Conservation (phyloP, 768 basidiomycete species). For the Daedaleopsis nitida region DNA sequence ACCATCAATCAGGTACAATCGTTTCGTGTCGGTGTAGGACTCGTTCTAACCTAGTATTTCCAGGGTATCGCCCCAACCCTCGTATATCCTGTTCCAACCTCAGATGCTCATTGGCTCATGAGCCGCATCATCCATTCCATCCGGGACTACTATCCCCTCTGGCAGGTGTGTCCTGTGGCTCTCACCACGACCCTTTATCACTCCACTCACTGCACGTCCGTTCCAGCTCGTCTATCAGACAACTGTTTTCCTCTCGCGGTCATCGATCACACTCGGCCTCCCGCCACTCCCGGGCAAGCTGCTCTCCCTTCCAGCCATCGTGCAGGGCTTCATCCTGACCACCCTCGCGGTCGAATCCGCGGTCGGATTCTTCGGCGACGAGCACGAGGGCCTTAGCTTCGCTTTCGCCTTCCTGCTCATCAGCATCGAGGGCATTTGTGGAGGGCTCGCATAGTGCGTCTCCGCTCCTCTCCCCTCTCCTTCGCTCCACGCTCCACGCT, state of each 20-base stretch:
- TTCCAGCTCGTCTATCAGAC: slow-evolving; percentile 81
- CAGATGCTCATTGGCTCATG: slow-evolving; percentile 59
- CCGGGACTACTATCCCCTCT: slow-evolving; percentile 93
- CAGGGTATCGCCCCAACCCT: slow-evolving; percentile 90
- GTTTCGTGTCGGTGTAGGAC: too few species aligned
- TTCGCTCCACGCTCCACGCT: slow-evolving; percentile 15
- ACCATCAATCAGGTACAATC: slow-evolving; percentile 81
- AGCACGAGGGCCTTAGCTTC: slow-evolving; percentile 49
- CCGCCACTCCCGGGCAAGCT: slow-evolving; percentile 72
- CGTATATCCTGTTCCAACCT: slow-evolving; percentile 79
- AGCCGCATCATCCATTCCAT: slow-evolving; percentile 80
- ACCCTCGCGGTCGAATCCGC: slow-evolving; percentile 68
- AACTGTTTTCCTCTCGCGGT: slow-evolving; percentile 92
- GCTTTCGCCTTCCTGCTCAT: slow-evolving; percentile 74
- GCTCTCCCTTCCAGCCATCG: slow-evolving; percentile 73
- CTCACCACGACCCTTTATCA: not conserved
- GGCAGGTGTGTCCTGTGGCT: slow-evolving; percentile 66
- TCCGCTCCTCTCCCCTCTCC: slow-evolving; percentile 12
- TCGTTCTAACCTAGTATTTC: not conserved
- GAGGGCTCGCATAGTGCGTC: slow-evolving; percentile 87
- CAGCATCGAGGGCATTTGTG: slow-evolving; percentile 88
- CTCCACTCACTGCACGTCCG: not conserved
- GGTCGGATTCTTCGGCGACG: slow-evolving; percentile 59
- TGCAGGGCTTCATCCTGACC: slow-evolving; percentile 70
- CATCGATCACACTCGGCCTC: slow-evolving; percentile 82